Evolutionary conservation across 345 rosid genomes (phyloP).

Genomic region (Iberis pinnata): DNA sequence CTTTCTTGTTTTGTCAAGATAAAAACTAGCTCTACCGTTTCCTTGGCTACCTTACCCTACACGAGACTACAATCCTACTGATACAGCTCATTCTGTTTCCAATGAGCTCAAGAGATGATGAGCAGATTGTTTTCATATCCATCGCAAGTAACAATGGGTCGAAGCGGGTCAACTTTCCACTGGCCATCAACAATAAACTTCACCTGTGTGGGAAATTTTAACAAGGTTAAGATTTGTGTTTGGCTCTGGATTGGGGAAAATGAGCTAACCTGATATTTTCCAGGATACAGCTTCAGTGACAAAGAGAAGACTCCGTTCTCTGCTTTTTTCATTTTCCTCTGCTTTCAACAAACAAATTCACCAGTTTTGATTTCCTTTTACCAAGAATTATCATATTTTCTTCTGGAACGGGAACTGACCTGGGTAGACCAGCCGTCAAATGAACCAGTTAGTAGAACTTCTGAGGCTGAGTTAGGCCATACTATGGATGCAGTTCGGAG

Average conservation of each 20-base stretch:
- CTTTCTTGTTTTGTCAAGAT: slow-evolving; percentile 6
- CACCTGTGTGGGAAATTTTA: slow-evolving; percentile 43
- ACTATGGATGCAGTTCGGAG: slow-evolving; percentile 62
- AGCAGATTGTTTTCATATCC: slow-evolving; percentile 80
- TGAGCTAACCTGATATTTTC: slow-evolving; percentile 68
- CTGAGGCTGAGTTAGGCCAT: slow-evolving; percentile 83
- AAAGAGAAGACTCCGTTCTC: slow-evolving; percentile 56
- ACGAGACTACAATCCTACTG: slow-evolving; percentile 13
- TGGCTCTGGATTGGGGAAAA: not conserved
- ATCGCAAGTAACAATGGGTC: slow-evolving; percentile 52
- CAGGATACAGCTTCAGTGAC: slow-evolving; percentile 70
- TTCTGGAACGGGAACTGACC: slow-evolving; percentile 37
- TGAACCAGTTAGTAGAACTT: slow-evolving; percentile 78
- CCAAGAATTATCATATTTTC: not conserved
- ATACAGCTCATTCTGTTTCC: slow-evolving; percentile 18
- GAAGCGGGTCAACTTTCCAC: slow-evolving; percentile 88
- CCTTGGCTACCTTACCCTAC: slow-evolving; percentile 23
- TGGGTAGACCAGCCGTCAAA: slow-evolving; percentile 89
- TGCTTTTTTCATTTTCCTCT: slow-evolving; percentile 93
- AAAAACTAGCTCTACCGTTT: slow-evolving; percentile 16
- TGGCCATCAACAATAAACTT: slow-evolving; percentile 91
- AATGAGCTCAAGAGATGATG: slow-evolving; percentile 37
- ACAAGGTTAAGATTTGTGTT: slow-evolving; percentile 11
- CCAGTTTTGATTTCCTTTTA: slow-evolving; percentile 5
- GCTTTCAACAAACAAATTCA: slow-evolving; percentile 23